Conservation (phyloP, 768 basidiomycete genomes). For the Fistulinella prunicolor region DNA sequence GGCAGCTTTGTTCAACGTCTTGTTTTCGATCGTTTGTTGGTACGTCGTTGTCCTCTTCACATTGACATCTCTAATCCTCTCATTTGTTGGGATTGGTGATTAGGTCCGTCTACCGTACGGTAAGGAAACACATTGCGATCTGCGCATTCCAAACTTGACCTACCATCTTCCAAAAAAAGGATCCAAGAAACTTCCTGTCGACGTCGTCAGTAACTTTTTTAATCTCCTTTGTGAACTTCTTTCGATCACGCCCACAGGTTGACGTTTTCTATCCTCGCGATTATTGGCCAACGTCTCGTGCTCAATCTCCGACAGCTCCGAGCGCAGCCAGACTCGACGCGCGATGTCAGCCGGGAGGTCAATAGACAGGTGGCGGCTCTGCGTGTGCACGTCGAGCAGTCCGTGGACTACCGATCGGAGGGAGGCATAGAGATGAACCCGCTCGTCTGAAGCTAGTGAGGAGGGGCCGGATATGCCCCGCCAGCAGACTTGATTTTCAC, state of each 20-base stretch:
- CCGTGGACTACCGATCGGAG: background rate
- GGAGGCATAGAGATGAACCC: background rate
- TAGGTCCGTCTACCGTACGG: constrained; percentile 10
- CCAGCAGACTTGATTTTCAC: too few species aligned
- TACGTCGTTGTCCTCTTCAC: constrained; percentile 1
- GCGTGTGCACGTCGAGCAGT: background rate
- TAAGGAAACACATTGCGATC: constrained; percentile 1
- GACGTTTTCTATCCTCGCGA: constrained; percentile 6
- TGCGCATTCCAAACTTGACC: background rate
- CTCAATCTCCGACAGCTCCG: constrained; percentile 18
- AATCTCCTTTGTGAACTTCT: too few species aligned
- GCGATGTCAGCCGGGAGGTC: constrained; percentile 13
- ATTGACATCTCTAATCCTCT: background rate
- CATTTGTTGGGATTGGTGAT: background rate
- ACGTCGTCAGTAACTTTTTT: background rate
- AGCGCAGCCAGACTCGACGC: background rate
- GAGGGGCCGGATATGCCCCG: too few species aligned
- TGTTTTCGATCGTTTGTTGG: constrained; percentile 12
- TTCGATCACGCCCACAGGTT: constrained; percentile 9
- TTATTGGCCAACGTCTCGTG: constrained; percentile 25
- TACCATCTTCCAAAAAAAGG: constrained; percentile 2
- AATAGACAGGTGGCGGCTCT: constrained; percentile 12
- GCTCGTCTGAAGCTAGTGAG: too few species aligned
- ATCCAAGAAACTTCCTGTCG: constrained; percentile 12
- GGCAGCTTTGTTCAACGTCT: constrained; percentile 5